Evolutionary conservation across 2,329 filamentous ascomycete genomes (phyloP).

Genomic region (Graphiopsis chlorocephala): DNA sequence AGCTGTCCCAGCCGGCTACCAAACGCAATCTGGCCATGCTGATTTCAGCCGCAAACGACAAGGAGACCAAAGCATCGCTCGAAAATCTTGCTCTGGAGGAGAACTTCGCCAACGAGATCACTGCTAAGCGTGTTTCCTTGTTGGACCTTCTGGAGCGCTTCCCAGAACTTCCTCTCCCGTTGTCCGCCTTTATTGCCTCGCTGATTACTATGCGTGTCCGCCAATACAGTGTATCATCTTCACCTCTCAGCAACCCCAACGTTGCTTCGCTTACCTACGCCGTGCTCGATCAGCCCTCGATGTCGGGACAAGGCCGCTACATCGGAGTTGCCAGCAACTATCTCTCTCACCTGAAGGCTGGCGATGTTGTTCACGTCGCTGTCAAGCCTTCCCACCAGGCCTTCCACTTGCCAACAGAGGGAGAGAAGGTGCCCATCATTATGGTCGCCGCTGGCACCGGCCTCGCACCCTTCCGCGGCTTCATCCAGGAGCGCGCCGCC

Average conservation of each 20-base stretch:
- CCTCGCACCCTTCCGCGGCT: slow-evolving; percentile 95
- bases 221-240: slow-evolving; percentile 36
- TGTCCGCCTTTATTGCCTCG: slow-evolving; percentile 67
- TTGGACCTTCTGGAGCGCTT: slow-evolving; percentile 69
- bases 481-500: slow-evolving; percentile 78
- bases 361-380: slow-evolving; percentile 43
- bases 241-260: slow-evolving; percentile 30
- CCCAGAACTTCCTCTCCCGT: slow-evolving; percentile 57
- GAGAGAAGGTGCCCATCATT: slow-evolving; percentile 41
- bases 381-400: slow-evolving; percentile 41
- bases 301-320: slow-evolving; percentile 33
- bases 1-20: slow-evolving; percentile 69
- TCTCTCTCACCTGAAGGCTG: slow-evolving; percentile 39
- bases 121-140: slow-evolving; percentile 49
- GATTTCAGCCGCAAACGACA: slow-evolving; percentile 50
- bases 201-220: slow-evolving; percentile 67
- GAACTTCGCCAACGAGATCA: slow-evolving; percentile 38
- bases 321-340: slow-evolving; percentile 46
- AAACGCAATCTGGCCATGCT: slow-evolving; percentile 57
- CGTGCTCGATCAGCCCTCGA: slow-evolving; percentile 41
- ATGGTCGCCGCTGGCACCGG: slow-evolving; percentile 65
- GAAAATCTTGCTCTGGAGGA: slow-evolving; percentile 44
- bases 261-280: slow-evolving; percentile 60
- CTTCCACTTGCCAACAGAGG: slow-evolving; percentile 45
- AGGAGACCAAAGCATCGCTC: slow-evolving; percentile 50